A percentile compares a stretch with the other conserved stretches of the same genome.
Evolutionary conservation across 2,329 filamentous ascomycete genomes (phyloP).

Genomic region (Metarhizium humberi): DNA sequence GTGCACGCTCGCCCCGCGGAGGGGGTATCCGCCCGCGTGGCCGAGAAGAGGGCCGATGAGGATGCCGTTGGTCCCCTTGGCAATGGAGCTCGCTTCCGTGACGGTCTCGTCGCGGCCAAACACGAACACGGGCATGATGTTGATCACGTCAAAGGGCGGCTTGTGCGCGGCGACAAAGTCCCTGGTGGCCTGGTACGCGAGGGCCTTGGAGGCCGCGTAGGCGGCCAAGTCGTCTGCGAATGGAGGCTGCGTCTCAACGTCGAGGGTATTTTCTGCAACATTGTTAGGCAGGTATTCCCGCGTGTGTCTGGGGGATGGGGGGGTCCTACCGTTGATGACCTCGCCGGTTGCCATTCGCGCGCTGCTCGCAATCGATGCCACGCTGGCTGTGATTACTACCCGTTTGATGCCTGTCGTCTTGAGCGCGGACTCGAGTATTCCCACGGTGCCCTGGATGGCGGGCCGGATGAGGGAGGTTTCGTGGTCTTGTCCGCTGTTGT

Average conservation of each 20-base stretch:
- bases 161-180: slow-evolving; percentile 20
- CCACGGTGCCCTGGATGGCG: slow-evolving; percentile 25
- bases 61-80: slow-evolving; percentile 23
- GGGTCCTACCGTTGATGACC: not conserved
- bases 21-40: slow-evolving; percentile 11
- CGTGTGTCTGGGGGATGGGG: not conserved
- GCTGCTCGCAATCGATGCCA: slow-evolving; percentile 12
- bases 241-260: slow-evolving; percentile 11
- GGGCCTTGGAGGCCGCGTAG: slow-evolving; percentile 26
- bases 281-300: too few relatives aligned
- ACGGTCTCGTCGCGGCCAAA: slow-evolving; percentile 26
- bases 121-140: slow-evolving; percentile 27
- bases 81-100: slow-evolving; percentile 15
- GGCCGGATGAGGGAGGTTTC: slow-evolving; percentile 16
- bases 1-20: slow-evolving; percentile 23
- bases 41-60: slow-evolving; percentile 25
- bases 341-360: not conserved
- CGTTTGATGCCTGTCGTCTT: slow-evolving; percentile 24
- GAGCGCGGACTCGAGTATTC: slow-evolving; percentile 26
- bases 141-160: slow-evolving; percentile 25
- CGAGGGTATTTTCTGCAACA: not conserved
- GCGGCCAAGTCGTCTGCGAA: slow-evolving; percentile 21
- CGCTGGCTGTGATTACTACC: slow-evolving; percentile 33
- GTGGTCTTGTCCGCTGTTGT: not conserved
- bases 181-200: slow-evolving; percentile 22